Evolutionary conservation across 805 yeast genomes (phyloP).

Genomic region (Wickerhamomyces chaumierensis): DNA sequence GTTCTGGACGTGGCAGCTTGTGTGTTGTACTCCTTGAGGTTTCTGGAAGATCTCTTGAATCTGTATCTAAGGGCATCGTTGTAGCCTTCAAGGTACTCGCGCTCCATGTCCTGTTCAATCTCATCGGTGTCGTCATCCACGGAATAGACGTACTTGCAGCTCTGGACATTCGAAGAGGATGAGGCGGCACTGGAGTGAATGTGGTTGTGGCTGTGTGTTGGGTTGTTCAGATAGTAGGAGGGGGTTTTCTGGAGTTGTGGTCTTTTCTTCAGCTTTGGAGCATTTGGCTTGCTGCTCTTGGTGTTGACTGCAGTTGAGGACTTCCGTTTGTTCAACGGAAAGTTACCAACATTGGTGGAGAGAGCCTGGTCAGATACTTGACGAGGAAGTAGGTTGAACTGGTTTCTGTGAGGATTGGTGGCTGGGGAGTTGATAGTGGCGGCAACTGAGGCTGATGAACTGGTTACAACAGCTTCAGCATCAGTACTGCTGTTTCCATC

Average conservation of each 20-base stretch:
- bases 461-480: no score
- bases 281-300: constrained; percentile 2
- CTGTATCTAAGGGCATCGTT: constrained; percentile 55
- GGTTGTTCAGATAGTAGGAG: constrained; percentile 8
- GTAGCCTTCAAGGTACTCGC: constrained; percentile 61
- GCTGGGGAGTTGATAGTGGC: no score
- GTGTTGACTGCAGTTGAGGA: no score
- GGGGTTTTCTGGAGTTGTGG: constrained; percentile 13
- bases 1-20: no score
- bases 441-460: no score
- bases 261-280: constrained; percentile 17
- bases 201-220: no score
- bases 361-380: constrained; percentile 2
- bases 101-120: constrained; percentile 44
- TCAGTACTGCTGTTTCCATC: no score
- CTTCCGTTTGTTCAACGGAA: not conserved
- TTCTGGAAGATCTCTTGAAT: constrained; percentile 21
- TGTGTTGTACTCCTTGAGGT: constrained; percentile 5
- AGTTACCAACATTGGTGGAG: not conserved
- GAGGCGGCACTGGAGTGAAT: no score
- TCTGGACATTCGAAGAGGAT: not conserved
- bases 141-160: constrained; percentile 38
- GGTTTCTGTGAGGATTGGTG: not conserved
- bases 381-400: constrained; percentile 2
- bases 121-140: constrained; percentile 80